Evolutionary conservation across 176 grass and related monocot species (phyloP).

Genomic region (Carex littledalei): DNA sequence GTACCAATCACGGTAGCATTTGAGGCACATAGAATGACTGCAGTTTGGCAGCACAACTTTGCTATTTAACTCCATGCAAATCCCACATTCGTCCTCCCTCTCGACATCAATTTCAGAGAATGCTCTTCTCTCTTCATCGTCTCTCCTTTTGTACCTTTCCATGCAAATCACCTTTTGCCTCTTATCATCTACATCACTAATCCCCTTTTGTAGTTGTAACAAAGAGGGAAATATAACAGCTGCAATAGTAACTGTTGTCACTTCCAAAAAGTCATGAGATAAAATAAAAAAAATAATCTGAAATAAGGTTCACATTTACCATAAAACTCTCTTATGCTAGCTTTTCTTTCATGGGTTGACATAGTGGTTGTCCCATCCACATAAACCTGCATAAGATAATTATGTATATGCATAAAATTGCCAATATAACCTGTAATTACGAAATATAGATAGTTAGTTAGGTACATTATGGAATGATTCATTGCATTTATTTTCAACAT

Average conservation of each 20-base stretch:
- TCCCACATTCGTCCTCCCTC: slow-evolving; percentile 84
- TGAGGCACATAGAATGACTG: slow-evolving; percentile 87
- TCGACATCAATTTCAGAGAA: slow-evolving; percentile 64
- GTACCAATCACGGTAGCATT: slow-evolving; percentile 75
- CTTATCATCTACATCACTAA: slow-evolving; percentile 64
- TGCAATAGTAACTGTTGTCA: slow-evolving; percentile 16
- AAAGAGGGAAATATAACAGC: slow-evolving; percentile 91
- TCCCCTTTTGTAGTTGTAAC: slow-evolving; percentile 73
- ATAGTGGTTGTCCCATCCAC: slow-evolving; percentile 86
- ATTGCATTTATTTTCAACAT: not conserved
- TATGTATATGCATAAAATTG: not conserved
- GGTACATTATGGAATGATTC: not conserved
- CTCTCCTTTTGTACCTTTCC: slow-evolving; percentile 53
- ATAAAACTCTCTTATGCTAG: slow-evolving; percentile 89
- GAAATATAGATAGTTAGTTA: not conserved
- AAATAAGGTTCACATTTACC: slow-evolving; percentile 32
- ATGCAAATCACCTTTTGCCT: slow-evolving; percentile 56
- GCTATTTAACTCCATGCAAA: slow-evolving; percentile 88
- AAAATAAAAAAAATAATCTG: not conserved
- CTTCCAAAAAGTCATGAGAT: not conserved
- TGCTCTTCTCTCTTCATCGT: slow-evolving; percentile 41
- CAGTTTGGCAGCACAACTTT: slow-evolving; percentile 85
- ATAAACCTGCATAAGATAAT: slow-evolving; percentile 51
- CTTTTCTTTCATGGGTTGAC: slow-evolving; percentile 96
- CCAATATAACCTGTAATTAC: not conserved